Percentiles rank a stretch among this genome's conserved stretches.
Conservation (phyloP, 331 rosid species). For the Telfairia occidentalis region DNA sequence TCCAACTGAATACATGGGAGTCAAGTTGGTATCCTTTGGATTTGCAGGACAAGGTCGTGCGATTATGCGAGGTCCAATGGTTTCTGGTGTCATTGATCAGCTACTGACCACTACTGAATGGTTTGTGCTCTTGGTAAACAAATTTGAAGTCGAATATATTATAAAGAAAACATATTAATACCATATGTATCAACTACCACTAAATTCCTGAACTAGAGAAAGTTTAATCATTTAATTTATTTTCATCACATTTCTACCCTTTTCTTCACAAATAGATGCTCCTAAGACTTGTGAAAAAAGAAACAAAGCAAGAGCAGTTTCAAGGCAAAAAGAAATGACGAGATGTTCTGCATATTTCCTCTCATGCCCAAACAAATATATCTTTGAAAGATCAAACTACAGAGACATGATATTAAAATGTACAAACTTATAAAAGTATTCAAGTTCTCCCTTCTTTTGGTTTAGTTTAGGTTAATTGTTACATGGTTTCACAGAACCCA, state of each 20-base stretch:
- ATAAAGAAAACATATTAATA: background rate
- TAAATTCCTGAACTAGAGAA: background rate
- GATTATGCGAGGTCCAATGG: conserved; percentile 98
- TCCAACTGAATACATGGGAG: conserved; percentile 93
- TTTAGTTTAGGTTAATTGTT: background rate
- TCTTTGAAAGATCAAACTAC: background rate
- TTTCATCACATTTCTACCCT: background rate
- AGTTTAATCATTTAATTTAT: background rate
- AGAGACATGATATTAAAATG: background rate
- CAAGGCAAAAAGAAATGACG: background rate
- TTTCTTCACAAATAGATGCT: background rate
- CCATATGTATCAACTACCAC: background rate
- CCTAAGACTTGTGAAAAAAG: background rate
- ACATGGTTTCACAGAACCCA: background rate
- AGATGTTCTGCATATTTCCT: background rate
- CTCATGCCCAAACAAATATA: background rate
- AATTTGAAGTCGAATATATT: background rate
- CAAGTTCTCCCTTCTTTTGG: background rate
- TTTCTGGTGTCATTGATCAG: conserved; percentile 90
- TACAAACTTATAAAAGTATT: background rate
- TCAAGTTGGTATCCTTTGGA: conserved; percentile 92
- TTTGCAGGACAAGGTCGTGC: conserved; percentile 98
- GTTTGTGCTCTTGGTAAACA: conserved; percentile 29
- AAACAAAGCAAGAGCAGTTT: background rate
- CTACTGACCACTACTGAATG: conserved; percentile 90